Evolutionary conservation across 192 early-diverging fungal species (phyloP).

Genomic region (Helicostylum pulchrum): DNA sequence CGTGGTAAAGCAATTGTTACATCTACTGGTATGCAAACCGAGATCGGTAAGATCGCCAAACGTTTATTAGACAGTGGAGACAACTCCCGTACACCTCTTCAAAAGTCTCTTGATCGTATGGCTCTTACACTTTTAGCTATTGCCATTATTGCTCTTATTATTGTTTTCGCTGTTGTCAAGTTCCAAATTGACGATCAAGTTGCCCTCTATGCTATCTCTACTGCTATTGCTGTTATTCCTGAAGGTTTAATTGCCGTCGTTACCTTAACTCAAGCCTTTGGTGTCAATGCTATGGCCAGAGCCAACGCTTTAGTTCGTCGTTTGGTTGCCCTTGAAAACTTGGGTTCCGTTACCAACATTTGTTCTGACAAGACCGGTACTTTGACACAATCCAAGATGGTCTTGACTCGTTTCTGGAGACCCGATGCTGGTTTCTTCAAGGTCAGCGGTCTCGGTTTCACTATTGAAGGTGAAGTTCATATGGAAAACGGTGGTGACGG

Average conservation of each 20-base stretch:
- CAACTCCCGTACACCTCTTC: conserved; percentile 58
- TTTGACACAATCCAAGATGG: conserved; percentile 94
- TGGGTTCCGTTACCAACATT: conserved; percentile 91
- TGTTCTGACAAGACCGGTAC: conserved; percentile 97
- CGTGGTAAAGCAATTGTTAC: conserved; percentile 83
- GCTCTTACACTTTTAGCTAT: conserved; percentile 73
- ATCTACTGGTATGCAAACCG: conserved; percentile 77
- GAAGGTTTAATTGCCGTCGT: conserved; percentile 94
- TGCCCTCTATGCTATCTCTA: conserved; percentile 74
- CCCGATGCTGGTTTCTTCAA: conserved; percentile 66
- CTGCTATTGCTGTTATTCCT: conserved; percentile 95
- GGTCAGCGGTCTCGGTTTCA: conserved; percentile 62
- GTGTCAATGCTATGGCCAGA: conserved; percentile 83
- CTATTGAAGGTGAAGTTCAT: conserved; percentile 52
- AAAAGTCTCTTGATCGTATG: conserved; percentile 69
- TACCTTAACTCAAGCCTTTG: conserved; percentile 90
- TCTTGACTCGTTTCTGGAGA: conserved; percentile 83
- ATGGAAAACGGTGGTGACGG: conserved; percentile 17
- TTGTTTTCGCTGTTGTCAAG: conserved; percentile 75
- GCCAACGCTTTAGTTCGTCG: conserved; percentile 88
- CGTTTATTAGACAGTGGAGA: conserved; percentile 62
- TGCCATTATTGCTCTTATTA: conserved; percentile 72
- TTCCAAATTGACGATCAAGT: conserved; percentile 58
- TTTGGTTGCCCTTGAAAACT: conserved; percentile 81
- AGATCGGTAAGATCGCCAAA: conserved; percentile 90